Evolutionary conservation across 495 filamentous ascomycete genomes (phyloP), one percentile per base, ranked within the genome.

Genomic region (Hypoxylon lenormandii): DNA sequence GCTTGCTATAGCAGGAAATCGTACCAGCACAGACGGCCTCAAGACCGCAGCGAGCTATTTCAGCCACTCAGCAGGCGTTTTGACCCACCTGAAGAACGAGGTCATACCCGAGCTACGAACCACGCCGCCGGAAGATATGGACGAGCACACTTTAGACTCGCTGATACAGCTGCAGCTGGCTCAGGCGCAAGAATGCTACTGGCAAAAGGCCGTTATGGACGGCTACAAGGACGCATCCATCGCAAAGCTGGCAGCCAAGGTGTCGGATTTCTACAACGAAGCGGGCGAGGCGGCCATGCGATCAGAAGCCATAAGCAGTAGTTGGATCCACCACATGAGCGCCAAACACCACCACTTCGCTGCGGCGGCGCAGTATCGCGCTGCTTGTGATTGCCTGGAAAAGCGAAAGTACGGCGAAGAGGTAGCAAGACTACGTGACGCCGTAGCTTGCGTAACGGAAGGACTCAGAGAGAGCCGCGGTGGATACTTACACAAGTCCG

Each of bases 321-420:
- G 96, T 59, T 98, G 95, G 95, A 97, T 98, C 48, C 96, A 98
- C 77, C 95, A 98, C 70, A 95, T 95, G 88, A 91, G 90, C 4
- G 95, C 95, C 1, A 98, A 98, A 77, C 93, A 97, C 70, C 92
- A 97, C 74, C 95, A 98, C 76, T 97, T 98, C 78, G 95, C 95
- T 26, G 96, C 92, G 0, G 95, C 95, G 2, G 94, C 95, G 5
- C 95, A 98, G 77, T 98, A 92, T 70, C 86, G 95, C n/a, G 93
- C 94, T 21, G 92, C 95, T 4, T 88, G 92, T 52, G 94, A 98
- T 67, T 96, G 92, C 69, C 74, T 98, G 56, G 96, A 97, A 78
- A 97, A 94, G 83, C 85, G 90, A 51, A 95, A 91, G 72, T 98
- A 97, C 64, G 95, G 96, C 37, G 95, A 98, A 75, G 95, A 98